Percentiles rank a stretch among this genome's conserved stretches.
phyloP scores from a whole-genome alignment of 352 stramenopile genomes.

The Pythium guiyangense region DNA sequence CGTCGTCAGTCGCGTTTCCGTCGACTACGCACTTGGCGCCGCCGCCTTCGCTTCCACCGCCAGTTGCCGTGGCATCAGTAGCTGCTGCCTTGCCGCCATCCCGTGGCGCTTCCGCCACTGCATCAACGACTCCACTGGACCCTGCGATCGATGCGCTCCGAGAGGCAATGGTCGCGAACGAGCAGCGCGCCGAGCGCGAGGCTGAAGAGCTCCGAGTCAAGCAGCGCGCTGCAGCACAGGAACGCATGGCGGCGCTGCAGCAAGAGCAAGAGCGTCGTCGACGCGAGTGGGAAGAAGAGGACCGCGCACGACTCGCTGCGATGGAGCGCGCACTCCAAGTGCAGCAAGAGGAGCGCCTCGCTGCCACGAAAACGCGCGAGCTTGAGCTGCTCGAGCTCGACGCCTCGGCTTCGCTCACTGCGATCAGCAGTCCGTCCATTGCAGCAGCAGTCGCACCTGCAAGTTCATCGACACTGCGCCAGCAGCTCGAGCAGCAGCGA shows the following conservation, averaged over 20 bases:
- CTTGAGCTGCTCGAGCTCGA: constrained; percentile 24
- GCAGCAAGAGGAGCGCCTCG: constrained; percentile 33
- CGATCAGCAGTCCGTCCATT: not conserved
- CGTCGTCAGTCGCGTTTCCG: not conserved
- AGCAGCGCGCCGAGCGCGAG: constrained; percentile 34
- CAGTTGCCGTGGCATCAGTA: not conserved
- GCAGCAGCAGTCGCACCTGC: not conserved
- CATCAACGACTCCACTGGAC: constrained; percentile 10
- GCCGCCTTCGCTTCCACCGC: not conserved
- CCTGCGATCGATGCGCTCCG: constrained; percentile 35
- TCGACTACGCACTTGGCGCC: no score
- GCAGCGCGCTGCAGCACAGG: constrained; percentile 46
- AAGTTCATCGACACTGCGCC: not conserved
- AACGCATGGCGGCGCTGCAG: constrained; percentile 47
- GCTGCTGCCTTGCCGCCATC: not conserved
- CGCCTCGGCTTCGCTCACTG: constrained; percentile 6
- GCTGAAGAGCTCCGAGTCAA: constrained; percentile 35
- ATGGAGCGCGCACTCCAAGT: constrained; percentile 44
- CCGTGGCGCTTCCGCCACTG: not conserved
- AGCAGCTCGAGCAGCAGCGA: not conserved
- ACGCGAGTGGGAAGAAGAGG: constrained; percentile 65
- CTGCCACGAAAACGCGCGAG: constrained; percentile 26
- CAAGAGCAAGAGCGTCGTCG: constrained; percentile 64
- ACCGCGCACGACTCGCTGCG: constrained; percentile 34
- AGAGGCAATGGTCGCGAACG: constrained; percentile 36